phyloP scores from a whole-genome alignment of 192 early-diverging fungal species.

The Chytriomyces confervae region DNA sequence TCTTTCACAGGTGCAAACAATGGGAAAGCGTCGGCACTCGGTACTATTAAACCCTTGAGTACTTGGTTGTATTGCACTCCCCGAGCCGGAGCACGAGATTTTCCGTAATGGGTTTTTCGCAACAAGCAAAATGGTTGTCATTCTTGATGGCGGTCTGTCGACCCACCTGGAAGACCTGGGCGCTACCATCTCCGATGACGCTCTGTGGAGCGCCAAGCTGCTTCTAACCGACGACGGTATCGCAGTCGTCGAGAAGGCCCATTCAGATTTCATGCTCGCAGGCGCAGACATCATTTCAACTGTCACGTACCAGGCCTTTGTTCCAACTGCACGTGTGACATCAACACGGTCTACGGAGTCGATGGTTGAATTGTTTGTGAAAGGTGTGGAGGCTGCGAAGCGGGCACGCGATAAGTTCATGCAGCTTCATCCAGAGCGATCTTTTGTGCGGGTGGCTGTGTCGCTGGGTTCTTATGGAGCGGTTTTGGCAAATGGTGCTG shows the following conservation, averaged over 20 bases:
- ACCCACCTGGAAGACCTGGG: slow-evolving; percentile 25
- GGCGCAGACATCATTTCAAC: slow-evolving; percentile 30
- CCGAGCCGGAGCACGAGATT: too few species aligned
- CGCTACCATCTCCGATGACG: not conserved
- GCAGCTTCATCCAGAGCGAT: not conserved
- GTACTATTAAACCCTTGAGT: too few species aligned
- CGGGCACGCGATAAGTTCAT: not conserved
- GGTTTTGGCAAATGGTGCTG: slow-evolving; percentile 63
- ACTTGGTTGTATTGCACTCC: too few species aligned
- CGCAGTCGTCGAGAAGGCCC: slow-evolving; percentile 12
- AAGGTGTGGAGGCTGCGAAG: slow-evolving; percentile 6
- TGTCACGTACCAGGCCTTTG: slow-evolving; percentile 23
- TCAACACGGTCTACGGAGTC: not conserved
- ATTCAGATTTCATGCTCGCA: slow-evolving; percentile 5
- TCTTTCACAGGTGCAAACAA: too few species aligned
- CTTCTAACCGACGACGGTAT: slow-evolving; percentile 6
- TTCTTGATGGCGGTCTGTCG: slow-evolving; percentile 24
- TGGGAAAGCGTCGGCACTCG: too few species aligned
- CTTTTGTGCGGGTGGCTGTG: slow-evolving; percentile 52
- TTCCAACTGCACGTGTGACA: slow-evolving; percentile 16
- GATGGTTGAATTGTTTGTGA: not conserved
- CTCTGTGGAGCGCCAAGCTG: slow-evolving; percentile 20
- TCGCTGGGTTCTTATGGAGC: slow-evolving; percentile 74
- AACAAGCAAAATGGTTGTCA: not conserved
- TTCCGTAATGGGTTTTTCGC: too few species aligned